Base-by-base conservation (phyloP, 352 stramenopile species). In the Thraustotheca clavata region DNA sequence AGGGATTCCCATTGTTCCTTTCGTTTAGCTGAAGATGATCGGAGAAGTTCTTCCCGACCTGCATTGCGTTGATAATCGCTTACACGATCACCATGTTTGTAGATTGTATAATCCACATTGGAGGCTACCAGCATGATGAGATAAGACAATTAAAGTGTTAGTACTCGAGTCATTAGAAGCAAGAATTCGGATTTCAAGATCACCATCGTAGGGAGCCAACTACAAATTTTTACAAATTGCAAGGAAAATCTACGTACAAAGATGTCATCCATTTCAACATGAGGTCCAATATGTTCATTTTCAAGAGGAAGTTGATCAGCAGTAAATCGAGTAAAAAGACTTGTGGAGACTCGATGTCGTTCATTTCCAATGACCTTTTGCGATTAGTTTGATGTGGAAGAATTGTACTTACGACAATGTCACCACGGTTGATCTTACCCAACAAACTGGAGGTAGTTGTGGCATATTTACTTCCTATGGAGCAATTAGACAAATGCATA, bases 121-220 rank as follows among this genome's bases (percentile, higher is more conserved):
- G 1, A 11, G n/a, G 24, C 43, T 52, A 50, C 43, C 43, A 50
- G 6, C 43, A 29, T 14, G 14, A 29, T 22, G 7, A 6, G 14
- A 6, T 14, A 6, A 50, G 6, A 6, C 7, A n/a, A n/a, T n/a
- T n/a, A n/a, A n/a, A n/a, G n/a, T n/a, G n/a, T n/a, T 14, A 24
- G 43, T 52, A 52, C 43, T 52, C n/a, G 43, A 3, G 34, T 52
- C 43, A 31, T 11, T 24, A 9, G 43, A 52, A 24, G 43, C 11
- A 11, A 52, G 24, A 1, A 52, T 8, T 29, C 57, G 57, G 5
- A 65, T 41, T 9, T 24, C 20, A 4, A 43, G 38, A 31, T 65
- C 57, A 12, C 57, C 57, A n/a, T 65, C 57, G 39, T 65, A 65
- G 18, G 57, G 35, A n/a, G 57, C 57, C 38, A 65, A 29, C 50